Evolutionary conservation across 306 rosid genomes (phyloP), one percentile per base, ranked within the genome.

Genomic region (Crotalaria pallida): DNA sequence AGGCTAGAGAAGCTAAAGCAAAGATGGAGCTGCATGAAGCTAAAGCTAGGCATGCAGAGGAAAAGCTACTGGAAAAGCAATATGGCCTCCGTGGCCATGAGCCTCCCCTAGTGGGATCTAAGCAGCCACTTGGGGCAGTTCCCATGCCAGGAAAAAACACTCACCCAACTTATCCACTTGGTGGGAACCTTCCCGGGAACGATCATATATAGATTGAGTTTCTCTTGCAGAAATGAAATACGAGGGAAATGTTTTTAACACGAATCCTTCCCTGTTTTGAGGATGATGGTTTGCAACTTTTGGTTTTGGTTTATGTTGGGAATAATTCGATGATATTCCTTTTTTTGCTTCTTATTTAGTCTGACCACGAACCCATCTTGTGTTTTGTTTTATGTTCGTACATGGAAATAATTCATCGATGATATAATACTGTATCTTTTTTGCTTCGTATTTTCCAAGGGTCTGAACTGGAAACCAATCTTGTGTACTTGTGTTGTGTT

Each of bases 21-120:
- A 86, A 89, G 76, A 80, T 73, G 81, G 86, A 87, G 75, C 71
- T 86, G 4, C 98, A 84, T 47, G 85, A 86, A 56, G 88, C 90
- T 10, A 89, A 83, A 77, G 96, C 83, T 8, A 65, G 38, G 83
- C 95, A 81, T 58, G 96, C 89, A 0, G 85, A 74, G 0, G 83
- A 86, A 58, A 88, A 81, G 74, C 58, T 77, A 26, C 22, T 43
- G 1, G 3, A 51, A 38, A 83, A 78, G 59, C 75, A 78, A 6
- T 24, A 68, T 44, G 64, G 38, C 44, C 66, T 58, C 40, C 36
- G 7, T 31, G 4, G 31, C 4, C 70, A 55, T 13, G 38, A 44
- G 0, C 59, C 53, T 21, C 51, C 29, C 1, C 52, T 65, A 8
- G 23, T 48, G 4, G 81, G 67, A 12, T 52, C 67, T 10, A 74